Evolutionary conservation across 2,329 filamentous ascomycete genomes (phyloP).

Genomic region (Scedosporium dehoogii): DNA sequence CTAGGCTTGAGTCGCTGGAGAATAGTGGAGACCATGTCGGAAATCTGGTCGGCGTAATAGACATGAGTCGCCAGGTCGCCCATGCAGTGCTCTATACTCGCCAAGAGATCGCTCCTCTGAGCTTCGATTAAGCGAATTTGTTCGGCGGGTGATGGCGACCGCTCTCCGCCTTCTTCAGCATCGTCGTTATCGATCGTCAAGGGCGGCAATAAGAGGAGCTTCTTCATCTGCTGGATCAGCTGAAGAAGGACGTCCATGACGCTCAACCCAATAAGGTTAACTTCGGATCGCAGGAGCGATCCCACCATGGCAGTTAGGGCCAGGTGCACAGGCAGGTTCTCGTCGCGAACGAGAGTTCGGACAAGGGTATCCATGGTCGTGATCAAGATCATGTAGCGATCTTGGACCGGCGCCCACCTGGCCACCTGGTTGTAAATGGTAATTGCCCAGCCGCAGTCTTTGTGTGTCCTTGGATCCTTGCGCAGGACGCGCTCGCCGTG

Average conservation of each 20-base stretch:
- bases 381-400: slow-evolving; percentile 83
- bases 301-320: slow-evolving; percentile 70
- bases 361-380: slow-evolving; percentile 70
- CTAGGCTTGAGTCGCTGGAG: slow-evolving; percentile 66
- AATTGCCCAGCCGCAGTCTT: slow-evolving; percentile 65
- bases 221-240: slow-evolving; percentile 72
- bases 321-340: slow-evolving; percentile 63
- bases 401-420: slow-evolving; percentile 86
- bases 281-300: slow-evolving; percentile 72
- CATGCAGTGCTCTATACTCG: slow-evolving; percentile 69
- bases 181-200: slow-evolving; percentile 20
- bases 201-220: slow-evolving; percentile 57
- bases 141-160: slow-evolving; percentile 13
- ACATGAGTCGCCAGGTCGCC: slow-evolving; percentile 89
- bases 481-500: slow-evolving; percentile 45
- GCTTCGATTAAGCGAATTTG: not conserved
- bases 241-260: slow-evolving; percentile 90
- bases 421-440: slow-evolving; percentile 71
- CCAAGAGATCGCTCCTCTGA: slow-evolving; percentile 57
- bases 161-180: slow-evolving; percentile 18
- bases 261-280: slow-evolving; percentile 90
- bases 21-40: slow-evolving; percentile 83
- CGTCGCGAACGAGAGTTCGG: slow-evolving; percentile 57
- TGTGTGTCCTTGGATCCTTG: slow-evolving; percentile 27
- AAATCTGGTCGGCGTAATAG: slow-evolving; percentile 93